phyloP scores from a whole-genome alignment of 108 stramenopile species.

The Cyclostephanos tholiformis region DNA sequence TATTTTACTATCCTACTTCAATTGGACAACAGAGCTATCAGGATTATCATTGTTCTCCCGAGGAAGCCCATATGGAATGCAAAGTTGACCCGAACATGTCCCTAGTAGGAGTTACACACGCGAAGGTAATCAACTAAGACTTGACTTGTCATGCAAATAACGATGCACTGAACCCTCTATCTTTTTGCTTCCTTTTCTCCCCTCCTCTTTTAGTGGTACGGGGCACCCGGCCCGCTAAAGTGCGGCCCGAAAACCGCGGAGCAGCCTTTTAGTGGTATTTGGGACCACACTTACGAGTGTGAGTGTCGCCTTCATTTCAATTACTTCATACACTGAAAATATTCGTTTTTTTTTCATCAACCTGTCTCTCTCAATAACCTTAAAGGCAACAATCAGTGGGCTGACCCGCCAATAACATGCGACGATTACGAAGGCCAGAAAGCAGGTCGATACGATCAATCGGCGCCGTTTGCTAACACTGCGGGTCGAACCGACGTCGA shows the following conservation, averaged over 20 bases:
- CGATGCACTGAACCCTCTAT: background rate
- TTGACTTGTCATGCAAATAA: too few species aligned
- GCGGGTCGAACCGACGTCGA: conserved; percentile 48
- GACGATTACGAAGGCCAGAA: conserved; percentile 35
- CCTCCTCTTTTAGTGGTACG: conserved; percentile 35
- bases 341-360: background rate
- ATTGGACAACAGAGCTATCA: conserved; percentile 16
- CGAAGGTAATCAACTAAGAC: conserved; percentile 3
- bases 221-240: conserved; percentile 45
- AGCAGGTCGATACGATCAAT: conserved; percentile 37
- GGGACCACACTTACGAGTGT: conserved; percentile 21
- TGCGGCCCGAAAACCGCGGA: conserved; percentile 39
- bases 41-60: conserved; percentile 2
- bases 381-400: conserved; percentile 31
- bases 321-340: background rate
- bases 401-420: conserved; percentile 31
- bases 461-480: conserved; percentile 21
- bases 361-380: background rate
- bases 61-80: conserved; percentile 11
- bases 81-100: conserved; percentile 7
- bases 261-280: conserved; percentile 26
- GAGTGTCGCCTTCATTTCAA: background rate
- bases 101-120: background rate
- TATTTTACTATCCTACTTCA: too few species aligned
- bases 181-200: background rate